phyloP scores from a whole-genome alignment of 2,329 filamentous ascomycete genomes.

The Colletotrichum costaricense region DNA sequence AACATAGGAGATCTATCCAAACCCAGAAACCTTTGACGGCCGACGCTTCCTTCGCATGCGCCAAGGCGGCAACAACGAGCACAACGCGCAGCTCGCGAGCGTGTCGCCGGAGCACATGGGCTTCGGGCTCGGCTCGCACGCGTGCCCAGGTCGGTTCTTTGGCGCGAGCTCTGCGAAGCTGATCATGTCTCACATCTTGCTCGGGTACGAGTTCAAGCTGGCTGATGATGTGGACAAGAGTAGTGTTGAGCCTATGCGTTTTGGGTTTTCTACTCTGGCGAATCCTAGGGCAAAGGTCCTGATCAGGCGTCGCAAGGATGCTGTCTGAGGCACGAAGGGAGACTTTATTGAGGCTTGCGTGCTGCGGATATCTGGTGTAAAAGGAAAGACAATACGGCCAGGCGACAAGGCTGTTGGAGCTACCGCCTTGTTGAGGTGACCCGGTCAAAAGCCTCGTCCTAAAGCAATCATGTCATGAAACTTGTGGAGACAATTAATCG shows the following conservation, averaged over 20 bases:
- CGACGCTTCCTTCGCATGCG: conserved; percentile 24
- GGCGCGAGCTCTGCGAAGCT: conserved; percentile 58
- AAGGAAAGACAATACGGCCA: not conserved
- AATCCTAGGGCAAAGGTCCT: conserved; percentile 7
- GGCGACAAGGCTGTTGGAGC: not conserved
- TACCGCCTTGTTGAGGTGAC: not conserved
- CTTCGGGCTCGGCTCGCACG: conserved; percentile 59
- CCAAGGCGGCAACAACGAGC: conserved; percentile 11
- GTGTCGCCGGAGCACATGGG: conserved; percentile 47
- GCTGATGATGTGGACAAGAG: conserved; percentile 44
- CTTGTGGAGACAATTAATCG: too few relatives aligned
- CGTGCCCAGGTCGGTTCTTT: conserved; percentile 61
- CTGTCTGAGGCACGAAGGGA: not conserved
- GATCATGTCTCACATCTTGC: conserved; percentile 51
- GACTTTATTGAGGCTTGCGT: not conserved
- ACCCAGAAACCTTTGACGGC: conserved; percentile 10
- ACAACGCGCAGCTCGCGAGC: conserved; percentile 53
- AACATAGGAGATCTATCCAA: conserved; percentile 5
- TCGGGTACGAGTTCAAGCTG: conserved; percentile 54
- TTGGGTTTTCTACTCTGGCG: conserved; percentile 21
- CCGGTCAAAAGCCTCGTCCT: not conserved
- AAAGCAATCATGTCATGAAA: too few relatives aligned
- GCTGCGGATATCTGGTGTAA: not conserved
- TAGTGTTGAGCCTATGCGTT: not conserved
- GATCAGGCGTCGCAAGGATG: not conserved